Conservation (phyloP, 2,329 filamentous ascomycete genomes). For the Laburnicola sp. region DNA sequence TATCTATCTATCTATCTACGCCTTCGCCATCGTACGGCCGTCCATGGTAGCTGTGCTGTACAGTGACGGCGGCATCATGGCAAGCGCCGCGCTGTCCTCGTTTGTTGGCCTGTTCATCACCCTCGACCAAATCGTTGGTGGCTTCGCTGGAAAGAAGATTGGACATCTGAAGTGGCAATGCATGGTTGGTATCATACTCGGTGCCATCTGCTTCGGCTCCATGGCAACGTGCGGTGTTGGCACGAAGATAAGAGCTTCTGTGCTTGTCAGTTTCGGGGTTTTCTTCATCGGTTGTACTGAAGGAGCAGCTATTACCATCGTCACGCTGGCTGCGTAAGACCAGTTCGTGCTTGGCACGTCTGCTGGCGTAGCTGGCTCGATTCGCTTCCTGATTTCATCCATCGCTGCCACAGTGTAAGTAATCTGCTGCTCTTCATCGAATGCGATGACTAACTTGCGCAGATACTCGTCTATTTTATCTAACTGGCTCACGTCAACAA, state of each 20-base stretch:
- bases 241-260: conserved; percentile 28
- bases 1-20: too few species aligned
- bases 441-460: background rate
- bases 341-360: conserved; percentile 44
- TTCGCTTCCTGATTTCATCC: conserved; percentile 42
- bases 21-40: conserved; percentile 47
- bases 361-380: conserved; percentile 43
- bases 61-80: conserved; percentile 21
- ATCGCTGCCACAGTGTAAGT: conserved; percentile 40
- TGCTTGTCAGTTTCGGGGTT: conserved; percentile 36
- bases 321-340: conserved; percentile 40
- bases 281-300: conserved; percentile 46
- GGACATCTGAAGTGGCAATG: conserved; percentile 41
- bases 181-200: conserved; percentile 30
- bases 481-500: conserved; percentile 38
- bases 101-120: conserved; percentile 20
- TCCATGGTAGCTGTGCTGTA: conserved; percentile 42
- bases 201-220: conserved; percentile 37
- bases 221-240: conserved; percentile 36
- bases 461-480: conserved; percentile 37
- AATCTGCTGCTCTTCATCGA: too few species aligned
- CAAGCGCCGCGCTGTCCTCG: conserved; percentile 13
- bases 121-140: conserved; percentile 18
- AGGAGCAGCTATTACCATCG: conserved; percentile 41
- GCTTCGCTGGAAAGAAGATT: conserved; percentile 25